Evolutionary conservation across 1,284 basidiomycete genomes (phyloP).

Genomic region (Schizophyllum commune): DNA sequence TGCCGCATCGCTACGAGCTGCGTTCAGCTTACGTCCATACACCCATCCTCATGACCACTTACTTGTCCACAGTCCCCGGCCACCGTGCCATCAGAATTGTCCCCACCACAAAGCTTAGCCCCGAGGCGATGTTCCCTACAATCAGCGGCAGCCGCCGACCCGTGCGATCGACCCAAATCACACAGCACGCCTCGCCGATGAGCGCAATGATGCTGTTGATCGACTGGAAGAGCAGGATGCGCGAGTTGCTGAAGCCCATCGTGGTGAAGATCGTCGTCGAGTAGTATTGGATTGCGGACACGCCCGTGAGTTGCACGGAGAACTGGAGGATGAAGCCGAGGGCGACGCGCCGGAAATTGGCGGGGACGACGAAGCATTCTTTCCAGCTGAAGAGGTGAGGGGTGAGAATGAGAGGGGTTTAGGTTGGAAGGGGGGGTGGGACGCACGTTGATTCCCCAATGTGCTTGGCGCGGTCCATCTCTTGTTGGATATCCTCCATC

Average conservation of each 20-base stretch:
- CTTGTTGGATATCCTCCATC: conserved; percentile 34
- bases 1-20: conserved; percentile 12
- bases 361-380: conserved; percentile 41
- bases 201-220: conserved; percentile 57
- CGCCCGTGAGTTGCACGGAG: conserved; percentile 36
- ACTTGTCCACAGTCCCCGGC: conserved; percentile 40
- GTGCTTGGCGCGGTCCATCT: conserved; percentile 24
- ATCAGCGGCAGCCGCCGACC: conserved; percentile 49
- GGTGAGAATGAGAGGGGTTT: not conserved
- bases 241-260: conserved; percentile 42
- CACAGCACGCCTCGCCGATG: conserved; percentile 46
- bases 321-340: conserved; percentile 36
- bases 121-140: conserved; percentile 43
- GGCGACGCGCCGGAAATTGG: conserved; percentile 35
- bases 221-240: conserved; percentile 51
- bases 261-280: conserved; percentile 30
- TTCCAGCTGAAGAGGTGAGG: conserved; percentile 28
- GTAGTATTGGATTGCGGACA: conserved; percentile 36
- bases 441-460: conserved; percentile 26
- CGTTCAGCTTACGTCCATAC: not conserved
- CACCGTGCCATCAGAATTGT: conserved; percentile 43
- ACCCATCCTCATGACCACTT: conserved; percentile 6
- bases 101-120: conserved; percentile 45
- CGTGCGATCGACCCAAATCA: conserved; percentile 49
- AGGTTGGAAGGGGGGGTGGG: not conserved